Base-by-base conservation (phyloP, 345 rosid genomes). In the Acer saccharum region DNA sequence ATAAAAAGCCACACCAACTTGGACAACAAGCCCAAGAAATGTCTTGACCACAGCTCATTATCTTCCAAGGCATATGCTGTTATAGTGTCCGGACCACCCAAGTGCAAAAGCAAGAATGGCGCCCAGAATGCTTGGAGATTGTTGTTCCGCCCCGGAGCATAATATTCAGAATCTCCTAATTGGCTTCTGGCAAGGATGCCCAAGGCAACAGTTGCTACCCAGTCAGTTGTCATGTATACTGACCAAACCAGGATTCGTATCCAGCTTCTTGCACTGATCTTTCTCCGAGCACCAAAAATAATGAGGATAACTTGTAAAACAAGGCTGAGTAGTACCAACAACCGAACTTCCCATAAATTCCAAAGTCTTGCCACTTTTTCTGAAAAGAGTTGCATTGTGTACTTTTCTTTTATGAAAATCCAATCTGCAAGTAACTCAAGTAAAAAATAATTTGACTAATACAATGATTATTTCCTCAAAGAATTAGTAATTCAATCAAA, bases 71-170 rank as follows among this genome's bases (percentile, higher is more conserved):
- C 58, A 25, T 71, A 78, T 0, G 89, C 85, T 7, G 88, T 83
- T 57, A 87, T 85, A 57, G 86, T 78, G 65, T 84, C 87, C 0
- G 86, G 83, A 46, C 87, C 87, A 55, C 89, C 89, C 6, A 87
- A 65, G 76, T 87, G 89, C 58, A 84, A 63, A 21, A 86, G 81
- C 20, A 86, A 74, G 62, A 86, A 82, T 3, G 89, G 83, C 1
- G 84, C 71, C 89, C 89, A 87, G 32, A 84, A 78, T 3, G 77
- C 86, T 4, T 60, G 16, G n/a, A 79, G 69, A 17, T 1, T 66
- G 17, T 32, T 10, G 0, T 18, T 0, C 1, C 13, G 4, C 3
- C 25, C 20, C 16, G 18, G 46, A 25, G 9, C n/a, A n/a, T n/a
- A n/a, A n/a, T n/a, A n/a, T n/a, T n/a, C n/a, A n/a, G n/a, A n/a